Conservation (phyloP, 148 eudicot genomes). For the Tetragonia tetragonoides region DNA sequence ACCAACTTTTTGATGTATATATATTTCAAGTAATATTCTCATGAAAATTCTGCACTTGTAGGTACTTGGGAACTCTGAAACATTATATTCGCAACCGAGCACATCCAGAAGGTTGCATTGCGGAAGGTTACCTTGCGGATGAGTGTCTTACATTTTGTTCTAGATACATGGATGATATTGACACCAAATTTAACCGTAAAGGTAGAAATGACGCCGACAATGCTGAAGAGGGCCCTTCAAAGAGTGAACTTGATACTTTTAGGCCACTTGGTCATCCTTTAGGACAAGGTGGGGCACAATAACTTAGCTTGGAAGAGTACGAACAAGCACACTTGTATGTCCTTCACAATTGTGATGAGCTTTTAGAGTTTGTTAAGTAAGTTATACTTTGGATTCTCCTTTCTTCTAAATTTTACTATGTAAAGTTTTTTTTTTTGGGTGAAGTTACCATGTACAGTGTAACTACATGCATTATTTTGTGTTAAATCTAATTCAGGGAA, state of each 20-base stretch:
- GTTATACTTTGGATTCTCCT: not conserved
- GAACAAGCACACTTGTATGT: too few relatives aligned
- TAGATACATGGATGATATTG: slow-evolving; percentile 13
- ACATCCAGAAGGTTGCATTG: slow-evolving; percentile 17
- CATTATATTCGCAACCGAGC: too few relatives aligned
- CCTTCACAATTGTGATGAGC: too few relatives aligned
- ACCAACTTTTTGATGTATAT: too few relatives aligned
- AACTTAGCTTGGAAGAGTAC: not conserved
- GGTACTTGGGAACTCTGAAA: too few relatives aligned
- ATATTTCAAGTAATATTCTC: too few relatives aligned
- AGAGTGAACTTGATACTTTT: not conserved
- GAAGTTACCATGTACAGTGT: too few relatives aligned
- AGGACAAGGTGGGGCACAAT: not conserved
- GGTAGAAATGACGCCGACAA: slow-evolving; percentile 10
- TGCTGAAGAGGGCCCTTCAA: too few relatives aligned
- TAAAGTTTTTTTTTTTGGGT: too few relatives aligned
- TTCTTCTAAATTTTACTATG: not conserved
- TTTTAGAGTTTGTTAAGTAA: not conserved
- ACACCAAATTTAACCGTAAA: slow-evolving; percentile 10
- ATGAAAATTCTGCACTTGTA: too few relatives aligned
- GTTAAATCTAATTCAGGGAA: too few relatives aligned
- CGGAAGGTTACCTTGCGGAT: slow-evolving; percentile 10
- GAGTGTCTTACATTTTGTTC: slow-evolving; percentile 20
- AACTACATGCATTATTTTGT: too few relatives aligned
- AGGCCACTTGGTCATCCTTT: not conserved